A percentile compares a stretch with the other conserved stretches of the same genome.
phyloP scores from a whole-genome alignment of 2,329 filamentous ascomycete species.

The Dothideomycetidae sp. region DNA sequence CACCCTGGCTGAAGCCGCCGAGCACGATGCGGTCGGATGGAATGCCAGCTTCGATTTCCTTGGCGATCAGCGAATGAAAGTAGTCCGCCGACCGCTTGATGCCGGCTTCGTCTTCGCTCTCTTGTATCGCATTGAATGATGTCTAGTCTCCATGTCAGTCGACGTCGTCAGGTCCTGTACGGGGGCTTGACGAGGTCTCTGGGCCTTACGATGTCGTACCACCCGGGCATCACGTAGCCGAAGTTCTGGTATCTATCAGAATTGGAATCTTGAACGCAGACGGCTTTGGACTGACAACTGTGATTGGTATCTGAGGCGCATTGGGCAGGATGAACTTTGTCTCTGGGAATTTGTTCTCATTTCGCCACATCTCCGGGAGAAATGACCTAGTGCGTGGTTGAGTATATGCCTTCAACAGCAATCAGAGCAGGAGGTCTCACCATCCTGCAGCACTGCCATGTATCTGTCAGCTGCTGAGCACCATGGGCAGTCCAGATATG shows the following conservation, averaged over 20 bases:
- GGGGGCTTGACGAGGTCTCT: constrained; percentile 20
- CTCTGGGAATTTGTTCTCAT: constrained; percentile 65
- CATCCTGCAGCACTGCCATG: constrained; percentile 50
- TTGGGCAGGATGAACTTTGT: constrained; percentile 92
- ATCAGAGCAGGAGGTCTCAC: constrained; percentile 29
- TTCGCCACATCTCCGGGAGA: constrained; percentile 76
- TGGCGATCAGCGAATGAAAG: constrained; percentile 64
- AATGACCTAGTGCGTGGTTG: constrained; percentile 39
- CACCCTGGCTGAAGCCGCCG: constrained; percentile 76
- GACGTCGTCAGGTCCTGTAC: constrained; percentile 1
- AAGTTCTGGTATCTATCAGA: constrained; percentile 43
- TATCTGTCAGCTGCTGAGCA: constrained; percentile 4
- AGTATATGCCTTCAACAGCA: not conserved
- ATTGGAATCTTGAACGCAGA: not conserved
- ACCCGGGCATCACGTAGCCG: constrained; percentile 70
- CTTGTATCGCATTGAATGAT: constrained; percentile 31
- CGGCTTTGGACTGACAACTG: constrained; percentile 58
- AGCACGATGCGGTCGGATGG: constrained; percentile 70
- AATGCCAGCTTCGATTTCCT: constrained; percentile 69
- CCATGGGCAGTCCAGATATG: not conserved
- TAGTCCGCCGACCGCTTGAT: constrained; percentile 60
- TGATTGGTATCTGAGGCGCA: constrained; percentile 74
- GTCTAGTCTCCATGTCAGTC: constrained; percentile 20
- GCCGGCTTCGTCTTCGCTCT: constrained; percentile 53
- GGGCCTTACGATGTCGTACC: constrained; percentile 62